These are phyloP conservation scores for Cutaneotrichosporon dermatis DNA, from an alignment of 1,284 basidiomycete genomes.

Conservation along the genomic window DNA sequence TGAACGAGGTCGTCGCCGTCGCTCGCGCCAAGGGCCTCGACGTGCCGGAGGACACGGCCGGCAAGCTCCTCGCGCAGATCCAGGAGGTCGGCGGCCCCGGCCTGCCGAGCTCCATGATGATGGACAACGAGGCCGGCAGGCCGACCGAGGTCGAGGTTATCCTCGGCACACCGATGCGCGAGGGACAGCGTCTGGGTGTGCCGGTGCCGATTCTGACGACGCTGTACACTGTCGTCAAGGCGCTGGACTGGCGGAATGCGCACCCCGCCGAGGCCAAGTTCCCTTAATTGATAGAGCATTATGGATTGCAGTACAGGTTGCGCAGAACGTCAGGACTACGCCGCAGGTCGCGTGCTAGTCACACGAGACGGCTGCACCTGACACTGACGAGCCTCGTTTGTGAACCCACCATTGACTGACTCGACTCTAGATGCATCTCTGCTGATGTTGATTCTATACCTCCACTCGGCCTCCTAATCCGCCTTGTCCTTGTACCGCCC, in stretches of 20 bases:
- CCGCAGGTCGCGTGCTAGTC: too few species aligned
- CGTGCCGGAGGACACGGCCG: slow-evolving; percentile 41
- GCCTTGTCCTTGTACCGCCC: background rate
- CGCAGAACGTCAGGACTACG: too few species aligned
- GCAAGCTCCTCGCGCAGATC: slow-evolving; percentile 42
- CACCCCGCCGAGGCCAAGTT: slow-evolving; percentile 29
- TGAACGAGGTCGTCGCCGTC: slow-evolving; percentile 47
- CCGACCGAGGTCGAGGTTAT: slow-evolving; percentile 45
- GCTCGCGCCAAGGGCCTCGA: slow-evolving; percentile 47
- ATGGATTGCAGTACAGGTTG: too few species aligned
- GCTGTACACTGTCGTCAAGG: slow-evolving; percentile 46
- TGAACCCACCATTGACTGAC: too few species aligned
- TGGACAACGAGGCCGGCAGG: slow-evolving; percentile 40
- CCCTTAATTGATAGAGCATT: background rate
- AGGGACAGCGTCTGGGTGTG: slow-evolving; percentile 47
- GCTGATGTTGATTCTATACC: background rate
- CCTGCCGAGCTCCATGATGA: slow-evolving; percentile 45
- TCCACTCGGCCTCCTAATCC: background rate
- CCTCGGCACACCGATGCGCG: slow-evolving; percentile 46
- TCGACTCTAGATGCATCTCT: background rate
- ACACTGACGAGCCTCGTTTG: too few species aligned
- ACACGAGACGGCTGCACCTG: too few species aligned
- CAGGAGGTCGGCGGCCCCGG: slow-evolving; percentile 36
- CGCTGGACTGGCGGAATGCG: slow-evolving; percentile 44
- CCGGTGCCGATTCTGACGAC: slow-evolving; percentile 43